Evolutionary conservation across 495 filamentous ascomycete species (phyloP).

Genomic region (Niebla homalea): DNA sequence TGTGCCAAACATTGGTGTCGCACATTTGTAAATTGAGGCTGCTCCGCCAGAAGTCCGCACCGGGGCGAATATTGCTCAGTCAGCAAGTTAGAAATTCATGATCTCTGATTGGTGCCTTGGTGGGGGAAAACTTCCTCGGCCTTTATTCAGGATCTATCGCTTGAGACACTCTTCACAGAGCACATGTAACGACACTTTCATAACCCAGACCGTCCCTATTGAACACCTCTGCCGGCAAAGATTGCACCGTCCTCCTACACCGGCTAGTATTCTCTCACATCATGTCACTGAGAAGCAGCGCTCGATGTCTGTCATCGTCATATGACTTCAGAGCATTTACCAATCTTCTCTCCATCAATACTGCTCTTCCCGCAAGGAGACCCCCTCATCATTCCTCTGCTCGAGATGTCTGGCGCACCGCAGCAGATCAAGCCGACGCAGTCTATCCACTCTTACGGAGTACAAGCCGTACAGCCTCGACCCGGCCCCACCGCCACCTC

Average conservation of each 20-base stretch:
- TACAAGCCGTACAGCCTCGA: slow-evolving; percentile 65
- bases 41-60: no score
- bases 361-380: neutral
- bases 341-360: slow-evolving; percentile 32
- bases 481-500: slow-evolving; percentile 48
- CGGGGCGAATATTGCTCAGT: no score
- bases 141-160: slow-evolving; percentile 52
- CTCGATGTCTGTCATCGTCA: slow-evolving; percentile 39
- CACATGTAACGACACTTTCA: no score
- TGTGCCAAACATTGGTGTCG: no score
- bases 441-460: slow-evolving; percentile 58
- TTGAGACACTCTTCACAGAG: slow-evolving; percentile 28
- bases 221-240: no score
- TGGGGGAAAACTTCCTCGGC: slow-evolving; percentile 29
- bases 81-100: no score
- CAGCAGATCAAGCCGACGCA: slow-evolving; percentile 30
- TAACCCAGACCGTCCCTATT: no score
- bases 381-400: neutral
- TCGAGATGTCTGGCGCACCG: neutral
- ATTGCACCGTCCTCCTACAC: no score
- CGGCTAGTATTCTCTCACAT: slow-evolving; percentile 5
- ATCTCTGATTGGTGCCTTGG: no score
- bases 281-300: slow-evolving; percentile 15
- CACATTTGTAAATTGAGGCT: no score
- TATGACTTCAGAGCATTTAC: slow-evolving; percentile 22